Percentiles rank a stretch among this genome's conserved stretches.
phyloP scores from a whole-genome alignment of 2,329 filamentous ascomycete species.

The Aspergillus floridensis region DNA sequence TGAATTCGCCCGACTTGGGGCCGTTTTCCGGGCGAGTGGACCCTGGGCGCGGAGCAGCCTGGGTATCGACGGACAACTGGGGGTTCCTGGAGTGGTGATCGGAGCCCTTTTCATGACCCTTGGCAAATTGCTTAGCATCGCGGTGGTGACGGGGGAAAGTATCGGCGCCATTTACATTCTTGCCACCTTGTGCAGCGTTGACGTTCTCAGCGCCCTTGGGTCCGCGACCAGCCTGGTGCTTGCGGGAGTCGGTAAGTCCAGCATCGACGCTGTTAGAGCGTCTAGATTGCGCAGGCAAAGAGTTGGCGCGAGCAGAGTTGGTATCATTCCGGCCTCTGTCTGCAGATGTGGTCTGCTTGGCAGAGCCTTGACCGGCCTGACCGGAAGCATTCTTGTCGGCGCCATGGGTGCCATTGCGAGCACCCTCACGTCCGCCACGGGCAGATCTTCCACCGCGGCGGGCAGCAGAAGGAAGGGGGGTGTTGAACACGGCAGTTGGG shows the following conservation, averaged over 20 bases:
- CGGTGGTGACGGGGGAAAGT: constrained; percentile 31
- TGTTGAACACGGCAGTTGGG: constrained; percentile 82
- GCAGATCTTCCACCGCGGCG: constrained; percentile 56
- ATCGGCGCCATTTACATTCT: constrained; percentile 31
- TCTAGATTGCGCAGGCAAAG: constrained; percentile 38
- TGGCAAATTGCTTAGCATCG: constrained; percentile 35
- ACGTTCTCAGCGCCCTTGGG: constrained; percentile 34
- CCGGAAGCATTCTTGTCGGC: constrained; percentile 36
- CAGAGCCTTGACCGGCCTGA: constrained; percentile 25
- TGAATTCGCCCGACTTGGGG: constrained; percentile 38
- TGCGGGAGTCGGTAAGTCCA: constrained; percentile 32
- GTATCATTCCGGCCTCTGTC: constrained; percentile 38
- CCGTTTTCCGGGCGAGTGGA: constrained; percentile 37
- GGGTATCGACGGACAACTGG: constrained; percentile 32
- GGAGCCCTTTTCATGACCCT: constrained; percentile 32
- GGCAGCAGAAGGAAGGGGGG: constrained; percentile 60
- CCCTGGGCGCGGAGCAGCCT: constrained; percentile 31
- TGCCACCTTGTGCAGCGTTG: constrained; percentile 23
- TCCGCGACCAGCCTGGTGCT: constrained; percentile 30
- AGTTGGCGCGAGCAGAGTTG: constrained; percentile 38
- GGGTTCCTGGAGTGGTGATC: constrained; percentile 29
- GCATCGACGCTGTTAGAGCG: constrained; percentile 38
- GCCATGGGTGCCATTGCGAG: constrained; percentile 45
- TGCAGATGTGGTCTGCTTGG: constrained; percentile 31
- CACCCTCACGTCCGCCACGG: constrained; percentile 54